phyloP scores from a whole-genome alignment of 2,329 filamentous ascomycete species.

The Catunica adiposa region DNA sequence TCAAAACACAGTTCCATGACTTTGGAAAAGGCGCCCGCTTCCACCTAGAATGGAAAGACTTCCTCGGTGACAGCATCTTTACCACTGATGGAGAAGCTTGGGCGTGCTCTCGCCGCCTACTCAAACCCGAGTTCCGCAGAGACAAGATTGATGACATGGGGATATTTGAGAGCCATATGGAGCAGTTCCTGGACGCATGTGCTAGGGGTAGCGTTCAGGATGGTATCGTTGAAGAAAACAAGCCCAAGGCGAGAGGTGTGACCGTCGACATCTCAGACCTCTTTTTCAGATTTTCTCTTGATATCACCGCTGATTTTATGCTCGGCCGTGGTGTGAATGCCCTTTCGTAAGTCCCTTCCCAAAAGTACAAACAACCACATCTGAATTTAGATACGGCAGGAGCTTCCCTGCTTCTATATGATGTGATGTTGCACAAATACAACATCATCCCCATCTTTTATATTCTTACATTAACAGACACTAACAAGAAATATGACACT shows the following conservation, averaged over 20 bases:
- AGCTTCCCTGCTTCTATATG: background rate
- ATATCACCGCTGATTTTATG: conserved; percentile 74
- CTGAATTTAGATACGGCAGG: too few relatives aligned
- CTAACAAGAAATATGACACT: background rate
- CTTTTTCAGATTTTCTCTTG: conserved; percentile 73
- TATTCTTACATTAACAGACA: conserved; percentile 1
- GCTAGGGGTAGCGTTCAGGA: background rate
- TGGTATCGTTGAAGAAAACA: conserved; percentile 45
- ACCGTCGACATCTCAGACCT: conserved; percentile 53
- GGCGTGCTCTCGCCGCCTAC: conserved; percentile 65
- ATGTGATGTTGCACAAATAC: background rate
- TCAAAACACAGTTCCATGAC: conserved; percentile 72
- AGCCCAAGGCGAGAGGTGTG: conserved; percentile 31
- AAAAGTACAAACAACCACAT: background rate
- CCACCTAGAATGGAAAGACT: conserved; percentile 57
- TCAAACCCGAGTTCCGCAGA: conserved; percentile 74
- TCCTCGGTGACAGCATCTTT: conserved; percentile 62
- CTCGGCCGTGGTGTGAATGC: conserved; percentile 34
- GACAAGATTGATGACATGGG: conserved; percentile 70
- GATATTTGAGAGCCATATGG: conserved; percentile 62
- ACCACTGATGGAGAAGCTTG: conserved; percentile 64
- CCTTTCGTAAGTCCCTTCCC: conserved; percentile 9
- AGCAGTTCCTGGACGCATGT: conserved; percentile 5
- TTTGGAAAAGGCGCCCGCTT: conserved; percentile 70
- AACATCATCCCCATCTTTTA: background rate